Evolutionary conservation across 2,329 filamentous ascomycete genomes (phyloP).

Genomic region (Trichophyton schoenleinii): DNA sequence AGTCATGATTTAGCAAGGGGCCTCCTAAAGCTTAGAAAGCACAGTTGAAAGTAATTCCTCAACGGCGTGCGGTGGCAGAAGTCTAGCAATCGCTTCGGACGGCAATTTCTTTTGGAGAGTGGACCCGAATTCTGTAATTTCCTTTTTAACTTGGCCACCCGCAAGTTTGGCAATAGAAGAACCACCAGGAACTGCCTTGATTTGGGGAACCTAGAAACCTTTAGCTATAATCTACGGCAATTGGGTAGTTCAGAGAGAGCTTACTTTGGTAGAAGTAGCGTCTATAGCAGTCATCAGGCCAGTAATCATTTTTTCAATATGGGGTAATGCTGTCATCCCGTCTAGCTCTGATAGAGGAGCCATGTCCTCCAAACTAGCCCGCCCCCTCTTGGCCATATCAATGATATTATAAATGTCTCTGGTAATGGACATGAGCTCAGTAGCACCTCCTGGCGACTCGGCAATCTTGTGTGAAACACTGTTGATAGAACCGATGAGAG

Average conservation of each 20-base stretch:
- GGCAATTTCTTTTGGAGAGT: neutral
- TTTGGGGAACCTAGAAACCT: neutral
- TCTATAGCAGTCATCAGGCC: neutral
- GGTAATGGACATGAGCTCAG: neutral
- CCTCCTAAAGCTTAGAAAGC: neutral
- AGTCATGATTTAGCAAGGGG: neutral
- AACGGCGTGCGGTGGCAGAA: too few relatives aligned
- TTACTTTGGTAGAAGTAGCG: neutral
- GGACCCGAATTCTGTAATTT: neutral
- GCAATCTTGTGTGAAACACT: neutral
- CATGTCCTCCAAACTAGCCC: neutral
- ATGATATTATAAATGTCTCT: neutral
- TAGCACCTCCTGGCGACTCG: neutral
- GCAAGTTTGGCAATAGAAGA: neutral
- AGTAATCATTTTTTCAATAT: neutral
- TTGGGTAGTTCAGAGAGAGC: neutral
- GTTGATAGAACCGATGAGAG: neutral
- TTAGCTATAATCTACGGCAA: neutral
- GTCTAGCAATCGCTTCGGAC: too few relatives aligned
- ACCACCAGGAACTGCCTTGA: neutral
- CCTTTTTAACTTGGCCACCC: neutral
- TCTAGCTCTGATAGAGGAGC: neutral
- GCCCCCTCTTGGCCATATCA: neutral
- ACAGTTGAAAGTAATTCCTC: too few relatives aligned
- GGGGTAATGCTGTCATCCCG: neutral